A percentile compares a stretch with the other conserved stretches of the same genome.
Evolutionary conservation across 345 rosid species (phyloP).

Genomic region (Eucalyptus camaldulensis): DNA sequence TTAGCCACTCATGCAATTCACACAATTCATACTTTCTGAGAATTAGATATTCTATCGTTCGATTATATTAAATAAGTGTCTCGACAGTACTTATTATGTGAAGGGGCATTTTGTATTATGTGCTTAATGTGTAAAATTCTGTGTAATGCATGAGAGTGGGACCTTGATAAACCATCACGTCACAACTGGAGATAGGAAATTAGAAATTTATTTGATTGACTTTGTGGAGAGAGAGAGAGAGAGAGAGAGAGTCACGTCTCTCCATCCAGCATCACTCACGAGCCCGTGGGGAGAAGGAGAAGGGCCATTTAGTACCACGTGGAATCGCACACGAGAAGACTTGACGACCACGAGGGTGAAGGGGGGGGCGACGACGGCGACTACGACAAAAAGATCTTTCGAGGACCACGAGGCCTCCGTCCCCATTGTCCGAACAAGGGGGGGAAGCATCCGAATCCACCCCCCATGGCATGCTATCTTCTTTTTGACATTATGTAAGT

Average conservation of each 20-base stretch:
- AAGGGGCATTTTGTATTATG: too few species aligned
- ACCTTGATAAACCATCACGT: background rate
- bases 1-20: background rate
- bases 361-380: too few species aligned
- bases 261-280: background rate
- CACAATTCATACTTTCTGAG: background rate
- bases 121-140: background rate
- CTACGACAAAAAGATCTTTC: background rate
- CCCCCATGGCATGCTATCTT: too few species aligned
- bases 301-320: background rate
- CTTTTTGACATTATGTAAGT: too few species aligned
- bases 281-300: background rate
- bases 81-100: background rate
- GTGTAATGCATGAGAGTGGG: background rate
- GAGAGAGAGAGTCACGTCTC: too few species aligned
- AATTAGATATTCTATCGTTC: background rate
- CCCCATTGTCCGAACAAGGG: background rate
- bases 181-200: background rate
- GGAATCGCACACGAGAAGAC: background rate
- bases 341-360: background rate
- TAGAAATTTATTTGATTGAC: background rate
- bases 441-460: background rate
- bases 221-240: too few species aligned
- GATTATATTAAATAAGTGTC: accelerated
- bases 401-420: background rate